Base-by-base conservation (phyloP, 164 flowering plant species). In the Annona cherimola region DNA sequence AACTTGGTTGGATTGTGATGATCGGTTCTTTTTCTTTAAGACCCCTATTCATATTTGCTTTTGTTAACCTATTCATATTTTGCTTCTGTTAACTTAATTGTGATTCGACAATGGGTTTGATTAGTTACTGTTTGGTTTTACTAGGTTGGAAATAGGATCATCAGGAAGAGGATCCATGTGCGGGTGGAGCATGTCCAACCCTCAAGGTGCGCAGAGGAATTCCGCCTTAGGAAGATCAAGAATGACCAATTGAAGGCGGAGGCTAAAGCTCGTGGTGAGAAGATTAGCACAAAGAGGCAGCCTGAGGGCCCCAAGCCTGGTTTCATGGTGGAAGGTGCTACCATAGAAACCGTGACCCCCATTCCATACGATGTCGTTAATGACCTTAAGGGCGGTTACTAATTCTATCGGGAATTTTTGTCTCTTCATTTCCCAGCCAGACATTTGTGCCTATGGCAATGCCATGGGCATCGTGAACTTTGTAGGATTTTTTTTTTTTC, bases 261-360 rank as follows among this genome's bases (percentile, higher is more conserved):
- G 69, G 81, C 77, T 4, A 79, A 79, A 45, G 74, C 81, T 44
- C 74, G 75, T 20, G 81, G 81, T 2, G 79, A 79, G 74, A 73
- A 70, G 61, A 77, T 82, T 69, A 72, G 76, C 76, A 77, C 80
- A 1, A 80, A 78, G 71, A 76, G 75, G 61, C 79, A 78, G 77
- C 81, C 79, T 3, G 62, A 76, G 62, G 83, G 83, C 8, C 81
- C 81, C 0, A 81, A 79, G 63, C 81, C 81, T 3, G 81, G 81
- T n/a, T 79, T 75, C 63, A 75, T 75, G 81, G 81, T 79, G 42
- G 84, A 81, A 65, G 81, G 80, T 57, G 76, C 84, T 40, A 81
- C 81, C 44, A 50, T 81, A 7, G 79, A 79, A 42, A 78, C 81
- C 1, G 81, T 81, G 4, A 81, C 81, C 45, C 84, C 83, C 9